Percentiles rank a stretch among this genome's conserved stretches.
phyloP scores from a whole-genome alignment of 2,329 filamentous ascomycete species.

The Celoporthe dispersa region DNA sequence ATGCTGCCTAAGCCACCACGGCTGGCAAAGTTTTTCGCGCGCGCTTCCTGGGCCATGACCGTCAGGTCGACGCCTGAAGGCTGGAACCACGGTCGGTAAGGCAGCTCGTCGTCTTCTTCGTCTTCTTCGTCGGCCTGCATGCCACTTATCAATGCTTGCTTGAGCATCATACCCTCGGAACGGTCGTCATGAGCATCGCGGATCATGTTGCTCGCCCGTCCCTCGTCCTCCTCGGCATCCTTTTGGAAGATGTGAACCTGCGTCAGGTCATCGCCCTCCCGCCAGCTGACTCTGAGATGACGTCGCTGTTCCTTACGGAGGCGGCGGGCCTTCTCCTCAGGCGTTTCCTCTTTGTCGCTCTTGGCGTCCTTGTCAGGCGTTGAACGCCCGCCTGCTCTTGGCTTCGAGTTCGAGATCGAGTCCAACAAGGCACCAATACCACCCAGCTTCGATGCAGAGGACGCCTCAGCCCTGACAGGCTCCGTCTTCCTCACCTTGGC shows the following conservation, averaged over 20 bases:
- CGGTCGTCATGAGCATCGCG: constrained; percentile 75
- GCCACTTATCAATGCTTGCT: constrained; percentile 51
- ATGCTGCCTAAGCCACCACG: constrained; percentile 58
- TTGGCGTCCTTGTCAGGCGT: constrained; percentile 30
- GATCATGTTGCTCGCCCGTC: constrained; percentile 68
- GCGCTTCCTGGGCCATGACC: constrained; percentile 49
- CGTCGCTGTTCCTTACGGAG: constrained; percentile 74
- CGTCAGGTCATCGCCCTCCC: constrained; percentile 67
- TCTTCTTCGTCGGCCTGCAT: constrained; percentile 49
- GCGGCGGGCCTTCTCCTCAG: constrained; percentile 69
- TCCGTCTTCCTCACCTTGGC: constrained; percentile 33
- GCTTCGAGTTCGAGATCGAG: constrained; percentile 47
- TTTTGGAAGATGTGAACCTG: constrained; percentile 73
- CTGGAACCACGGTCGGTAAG: constrained; percentile 57
- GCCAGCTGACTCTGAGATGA: constrained; percentile 73
- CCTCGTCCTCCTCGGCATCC: constrained; percentile 71
- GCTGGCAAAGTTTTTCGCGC: constrained; percentile 55
- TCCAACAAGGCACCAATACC: constrained; percentile 57
- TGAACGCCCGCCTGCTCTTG: constrained; percentile 41
- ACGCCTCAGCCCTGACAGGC: constrained; percentile 41
- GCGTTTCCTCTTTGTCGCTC: constrained; percentile 55
- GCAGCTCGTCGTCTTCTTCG: constrained; percentile 56
- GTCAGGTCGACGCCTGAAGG: constrained; percentile 54
- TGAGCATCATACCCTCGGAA: constrained; percentile 72
- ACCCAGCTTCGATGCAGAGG: constrained; percentile 36